Percentiles rank a stretch among this genome's conserved stretches.
Evolutionary conservation across 2,329 filamentous ascomycete species (phyloP).

Genomic region (Cordyceps sp.): DNA sequence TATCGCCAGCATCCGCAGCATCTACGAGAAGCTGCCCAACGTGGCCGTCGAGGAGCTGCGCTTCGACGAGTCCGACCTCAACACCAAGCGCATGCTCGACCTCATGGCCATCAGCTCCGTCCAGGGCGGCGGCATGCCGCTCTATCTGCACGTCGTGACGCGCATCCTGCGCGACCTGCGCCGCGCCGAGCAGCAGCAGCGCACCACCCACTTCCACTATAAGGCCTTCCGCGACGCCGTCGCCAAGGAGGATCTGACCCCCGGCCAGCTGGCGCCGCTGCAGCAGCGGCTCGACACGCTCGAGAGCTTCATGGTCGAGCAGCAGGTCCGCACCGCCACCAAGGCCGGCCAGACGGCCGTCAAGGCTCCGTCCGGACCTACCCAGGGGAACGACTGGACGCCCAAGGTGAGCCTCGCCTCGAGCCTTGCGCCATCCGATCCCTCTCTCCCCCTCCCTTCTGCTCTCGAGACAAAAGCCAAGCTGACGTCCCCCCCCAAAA

Average conservation of each 20-base stretch:
- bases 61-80: slow-evolving; percentile 33
- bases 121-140: slow-evolving; percentile 23
- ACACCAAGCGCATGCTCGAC: slow-evolving; percentile 39
- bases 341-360: too few species aligned
- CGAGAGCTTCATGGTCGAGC: slow-evolving; percentile 34
- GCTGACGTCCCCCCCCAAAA: neutral
- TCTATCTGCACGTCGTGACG: slow-evolving; percentile 40
- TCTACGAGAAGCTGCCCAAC: slow-evolving; percentile 24
- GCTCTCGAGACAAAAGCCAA: too few species aligned
- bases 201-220: slow-evolving; percentile 28
- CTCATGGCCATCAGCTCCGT: slow-evolving; percentile 35
- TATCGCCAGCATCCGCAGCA: slow-evolving; percentile 19
- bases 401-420: too few species aligned
- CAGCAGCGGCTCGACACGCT: slow-evolving; percentile 22
- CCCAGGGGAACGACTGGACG: slow-evolving; percentile 7
- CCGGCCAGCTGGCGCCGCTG: slow-evolving; percentile 36
- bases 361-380: too few species aligned
- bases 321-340: slow-evolving; percentile 3
- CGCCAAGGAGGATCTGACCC: slow-evolving; percentile 19
- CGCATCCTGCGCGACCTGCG: slow-evolving; percentile 41
- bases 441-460: too few species aligned
- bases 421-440: too few species aligned
- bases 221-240: slow-evolving; percentile 21
- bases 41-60: slow-evolving; percentile 32
- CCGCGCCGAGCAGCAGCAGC: slow-evolving; percentile 25